Conservation (phyloP, 23 red algal genomes). For the Cyanidiococcus yangmingshanensis region DNA sequence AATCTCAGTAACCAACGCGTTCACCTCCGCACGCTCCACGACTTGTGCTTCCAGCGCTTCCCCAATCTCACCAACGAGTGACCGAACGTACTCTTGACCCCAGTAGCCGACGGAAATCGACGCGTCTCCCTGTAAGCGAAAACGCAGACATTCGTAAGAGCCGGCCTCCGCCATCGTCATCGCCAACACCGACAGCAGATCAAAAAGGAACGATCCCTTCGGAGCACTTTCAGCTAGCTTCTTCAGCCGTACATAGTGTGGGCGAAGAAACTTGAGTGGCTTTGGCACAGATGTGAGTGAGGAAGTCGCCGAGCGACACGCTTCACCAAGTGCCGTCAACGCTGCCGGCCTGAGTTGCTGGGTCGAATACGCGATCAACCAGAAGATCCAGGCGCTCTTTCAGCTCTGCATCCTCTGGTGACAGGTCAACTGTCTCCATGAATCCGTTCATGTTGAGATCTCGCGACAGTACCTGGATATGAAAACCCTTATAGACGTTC, state of each 20-base stretch:
- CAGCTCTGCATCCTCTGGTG: slow-evolving; percentile 70
- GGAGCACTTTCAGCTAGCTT: slow-evolving; percentile 32
- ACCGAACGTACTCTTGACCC: slow-evolving; percentile 95
- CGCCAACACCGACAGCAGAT: slow-evolving; percentile 86
- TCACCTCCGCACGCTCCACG: slow-evolving; percentile 24
- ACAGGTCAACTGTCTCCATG: slow-evolving; percentile 45
- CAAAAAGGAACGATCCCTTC: slow-evolving; percentile 38
- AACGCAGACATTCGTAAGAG: slow-evolving; percentile 56
- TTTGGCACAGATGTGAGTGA: slow-evolving; percentile 99
- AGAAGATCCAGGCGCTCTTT: slow-evolving; percentile 90
- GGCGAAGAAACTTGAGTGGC: slow-evolving; percentile 94
- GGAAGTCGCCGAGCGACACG: slow-evolving; percentile 88
- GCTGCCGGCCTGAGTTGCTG: slow-evolving; percentile 61
- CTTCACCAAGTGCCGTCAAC: slow-evolving; percentile 56
- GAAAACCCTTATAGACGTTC: too few relatives aligned
- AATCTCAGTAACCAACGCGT: slow-evolving; percentile 58
- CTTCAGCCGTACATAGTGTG: slow-evolving; percentile 64
- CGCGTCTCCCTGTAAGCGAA: slow-evolving; percentile 53
- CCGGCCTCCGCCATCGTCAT: slow-evolving; percentile 89
- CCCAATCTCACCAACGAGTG: slow-evolving; percentile 83
- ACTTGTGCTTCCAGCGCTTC: slow-evolving; percentile 24
- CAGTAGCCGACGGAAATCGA: slow-evolving; percentile 44
- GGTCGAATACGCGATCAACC: slow-evolving; percentile 51
- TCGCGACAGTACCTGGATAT: too few relatives aligned
- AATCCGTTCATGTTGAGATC: slow-evolving; percentile 12